Conservation (phyloP, 345 rosid species). For the Barbarea vulgaris region DNA sequence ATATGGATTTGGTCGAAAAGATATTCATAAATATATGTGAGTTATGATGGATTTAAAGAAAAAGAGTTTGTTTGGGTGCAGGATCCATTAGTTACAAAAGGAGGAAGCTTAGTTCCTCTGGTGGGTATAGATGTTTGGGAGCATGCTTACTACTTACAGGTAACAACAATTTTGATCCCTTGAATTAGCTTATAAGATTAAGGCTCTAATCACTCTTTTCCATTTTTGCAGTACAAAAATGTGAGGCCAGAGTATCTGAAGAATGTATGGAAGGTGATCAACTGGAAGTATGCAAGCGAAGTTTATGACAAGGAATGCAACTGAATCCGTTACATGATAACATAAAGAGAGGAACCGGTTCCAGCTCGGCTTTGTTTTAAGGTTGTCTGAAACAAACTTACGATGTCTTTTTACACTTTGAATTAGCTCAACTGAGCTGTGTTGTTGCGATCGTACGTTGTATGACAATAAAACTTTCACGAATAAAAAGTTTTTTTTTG, state of each 20-base stretch:
- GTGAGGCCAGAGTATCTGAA: constrained; percentile 86
- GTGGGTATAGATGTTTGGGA: constrained; percentile 99
- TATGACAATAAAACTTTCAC: neutral
- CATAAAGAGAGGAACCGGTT: constrained; percentile 24
- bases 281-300: constrained; percentile 85
- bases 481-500: neutral
- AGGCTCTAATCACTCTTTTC: neutral
- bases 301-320: constrained; percentile 62
- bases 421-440: constrained; percentile 30
- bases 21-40: neutral
- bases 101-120: constrained; percentile 71
- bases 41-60: neutral
- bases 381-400: constrained; percentile 26
- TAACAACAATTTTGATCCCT: constrained; percentile 28
- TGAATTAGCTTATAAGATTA: neutral
- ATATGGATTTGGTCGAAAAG: neutral
- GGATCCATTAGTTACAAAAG: constrained; percentile 93
- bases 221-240: constrained; percentile 74
- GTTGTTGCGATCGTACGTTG: constrained; percentile 1
- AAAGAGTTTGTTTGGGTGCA: constrained; percentile 33
- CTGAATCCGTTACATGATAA: constrained; percentile 23
- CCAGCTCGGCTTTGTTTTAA: constrained; percentile 10
- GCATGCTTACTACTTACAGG: constrained; percentile 99
- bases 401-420: constrained; percentile 14
- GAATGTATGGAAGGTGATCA: constrained; percentile 92